Percentiles rank a stretch among this genome's conserved stretches.
Evolutionary conservation across 345 rosid species (phyloP).

Genomic region (Erysimum cheiranthoides): DNA sequence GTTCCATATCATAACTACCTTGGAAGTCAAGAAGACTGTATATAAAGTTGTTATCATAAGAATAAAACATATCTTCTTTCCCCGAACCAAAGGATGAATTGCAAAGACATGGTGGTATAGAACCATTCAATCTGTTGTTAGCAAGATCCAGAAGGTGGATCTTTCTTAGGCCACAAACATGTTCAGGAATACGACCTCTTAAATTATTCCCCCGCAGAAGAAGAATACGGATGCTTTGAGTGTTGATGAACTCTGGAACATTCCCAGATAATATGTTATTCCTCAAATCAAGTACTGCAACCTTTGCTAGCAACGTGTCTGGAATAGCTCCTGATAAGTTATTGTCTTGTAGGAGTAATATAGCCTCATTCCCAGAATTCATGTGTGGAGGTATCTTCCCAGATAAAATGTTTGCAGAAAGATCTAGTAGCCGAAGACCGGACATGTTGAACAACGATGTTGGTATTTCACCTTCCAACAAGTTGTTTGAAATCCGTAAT

Average conservation of each 20-base stretch:
- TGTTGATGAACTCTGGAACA: neutral
- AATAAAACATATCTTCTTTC: neutral
- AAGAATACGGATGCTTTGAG: neutral
- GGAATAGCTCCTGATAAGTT: neutral
- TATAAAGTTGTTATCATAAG: too few species aligned
- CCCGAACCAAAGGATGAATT: neutral
- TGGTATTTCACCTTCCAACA: neutral
- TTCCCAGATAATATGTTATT: neutral
- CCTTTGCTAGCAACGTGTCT: neutral
- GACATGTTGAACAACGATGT: neutral
- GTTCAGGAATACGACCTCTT: neutral
- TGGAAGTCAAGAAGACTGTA: too few species aligned
- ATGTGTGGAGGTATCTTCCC: neutral
- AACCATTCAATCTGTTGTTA: neutral
- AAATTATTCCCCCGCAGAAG: neutral
- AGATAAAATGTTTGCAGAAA: neutral
- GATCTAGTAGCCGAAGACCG: rapidly evolving
- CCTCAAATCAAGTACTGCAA: neutral
- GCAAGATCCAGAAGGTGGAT: neutral
- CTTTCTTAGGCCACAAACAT: neutral
- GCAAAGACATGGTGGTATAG: neutral
- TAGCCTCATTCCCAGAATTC: neutral
- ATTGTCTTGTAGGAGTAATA: neutral
- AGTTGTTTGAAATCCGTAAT: neutral
- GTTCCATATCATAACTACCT: too few species aligned